Base-by-base conservation (phyloP, 2,329 filamentous ascomycete species). In the Proliferodiscus dingleyae region DNA sequence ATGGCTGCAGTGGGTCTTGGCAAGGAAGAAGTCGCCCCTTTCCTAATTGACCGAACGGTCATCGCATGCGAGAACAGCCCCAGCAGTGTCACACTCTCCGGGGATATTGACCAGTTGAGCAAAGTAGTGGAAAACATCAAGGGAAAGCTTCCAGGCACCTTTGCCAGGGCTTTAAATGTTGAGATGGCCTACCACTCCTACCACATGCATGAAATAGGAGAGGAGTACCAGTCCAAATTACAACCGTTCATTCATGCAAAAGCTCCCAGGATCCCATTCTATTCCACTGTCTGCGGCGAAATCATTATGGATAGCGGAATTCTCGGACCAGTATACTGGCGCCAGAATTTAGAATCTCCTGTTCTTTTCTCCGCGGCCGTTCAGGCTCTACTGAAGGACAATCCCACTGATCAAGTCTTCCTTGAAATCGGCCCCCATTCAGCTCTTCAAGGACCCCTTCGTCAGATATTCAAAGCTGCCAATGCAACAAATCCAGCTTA, bases 1-100 rank as follows among this genome's bases (percentile, higher is more conserved):
- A 78, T 79, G 75, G 55, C 77, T 33, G 73, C 73, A 0, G 70
- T 68, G 0, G 71, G 68, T 0, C 62, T 66, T 3, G 51, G 53
- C 1, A 4, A 19, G 4, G 39, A 44, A 4, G 38, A 43, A 11
- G 66, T 64, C 6, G 51, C 55, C 0, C 45, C 21, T 63, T 19
- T 34, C 41, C 43, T 52, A 5, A 22, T 18, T 3, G 15, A 15
- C 19, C 45, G 45, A 2, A 49, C 52, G 49, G 59, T 56, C 15
- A 55, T 68, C 19, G 66, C 64, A 9, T 65, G 62, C 19, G 56
- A 61, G 3, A 64, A 61, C 37, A 54, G 50, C 18, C 52, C 51
- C 1, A 18, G 28, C 2, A 59, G 50, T 34, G 49, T 57, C 7
- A 63, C 61, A 1, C 11, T 61, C 0, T 54, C 54, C 15, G 61